phyloP scores from a whole-genome alignment of 768 basidiomycete genomes.

The Boletales sp. region DNA sequence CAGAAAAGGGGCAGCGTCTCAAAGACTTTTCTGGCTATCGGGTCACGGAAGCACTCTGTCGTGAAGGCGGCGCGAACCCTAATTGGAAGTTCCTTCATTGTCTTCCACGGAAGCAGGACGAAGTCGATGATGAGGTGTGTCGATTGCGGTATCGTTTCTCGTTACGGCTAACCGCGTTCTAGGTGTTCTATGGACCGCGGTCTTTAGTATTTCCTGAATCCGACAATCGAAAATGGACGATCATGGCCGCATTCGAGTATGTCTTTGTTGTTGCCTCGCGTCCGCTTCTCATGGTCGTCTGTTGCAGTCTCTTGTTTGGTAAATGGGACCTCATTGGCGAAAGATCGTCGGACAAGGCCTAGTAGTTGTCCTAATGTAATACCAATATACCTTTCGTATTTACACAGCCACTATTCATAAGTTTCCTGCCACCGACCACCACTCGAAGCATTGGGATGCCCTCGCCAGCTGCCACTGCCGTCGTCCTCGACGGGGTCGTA shows the following conservation, averaged over 20 bases:
- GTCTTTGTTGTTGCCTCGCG: conserved; percentile 28
- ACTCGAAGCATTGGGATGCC: conserved; percentile 14
- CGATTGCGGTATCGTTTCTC: neutral
- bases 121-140: conserved; percentile 92
- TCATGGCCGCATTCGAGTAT: conserved; percentile 88
- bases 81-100: conserved; percentile 97
- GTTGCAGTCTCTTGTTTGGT: conserved; percentile 37
- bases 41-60: conserved; percentile 85
- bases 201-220: conserved; percentile 92
- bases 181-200: conserved; percentile 92
- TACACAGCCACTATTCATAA: neutral
- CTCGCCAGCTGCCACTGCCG: conserved; percentile 46
- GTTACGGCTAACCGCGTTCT: neutral
- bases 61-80: conserved; percentile 74
- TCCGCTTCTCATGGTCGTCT: conserved; percentile 4
- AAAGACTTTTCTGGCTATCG: conserved; percentile 91
- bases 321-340: conserved; percentile 40
- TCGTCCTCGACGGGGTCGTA: conserved; percentile 63
- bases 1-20: conserved; percentile 82
- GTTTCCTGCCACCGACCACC: neutral
- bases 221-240: conserved; percentile 97
- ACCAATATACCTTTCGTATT: neutral
- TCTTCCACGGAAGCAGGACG: conserved; percentile 85
- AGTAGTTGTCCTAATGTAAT: no score
- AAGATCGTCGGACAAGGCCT: conserved; percentile 10